Conservation (phyloP, 2,329 filamentous ascomycete genomes). For the Samsoniella hepiali region DNA sequence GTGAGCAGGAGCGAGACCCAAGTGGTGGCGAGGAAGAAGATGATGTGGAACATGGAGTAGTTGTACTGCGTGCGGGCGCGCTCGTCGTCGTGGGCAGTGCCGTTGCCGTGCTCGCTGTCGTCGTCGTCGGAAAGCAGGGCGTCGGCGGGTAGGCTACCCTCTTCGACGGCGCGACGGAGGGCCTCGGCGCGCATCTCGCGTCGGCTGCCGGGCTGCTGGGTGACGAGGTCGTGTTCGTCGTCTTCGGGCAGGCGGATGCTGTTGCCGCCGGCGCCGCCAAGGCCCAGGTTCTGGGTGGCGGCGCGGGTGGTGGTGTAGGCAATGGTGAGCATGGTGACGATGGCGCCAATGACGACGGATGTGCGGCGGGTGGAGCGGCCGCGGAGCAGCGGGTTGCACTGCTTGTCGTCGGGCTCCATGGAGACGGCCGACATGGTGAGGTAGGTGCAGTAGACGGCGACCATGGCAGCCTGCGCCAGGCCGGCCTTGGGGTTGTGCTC, state of each 20-base stretch:
- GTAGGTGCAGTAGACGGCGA: constrained; percentile 97
- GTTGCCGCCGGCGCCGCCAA: constrained; percentile 58
- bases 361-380: constrained; percentile 86
- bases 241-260: constrained; percentile 61
- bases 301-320: constrained; percentile 97
- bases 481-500: constrained; percentile 91
- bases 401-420: constrained; percentile 92
- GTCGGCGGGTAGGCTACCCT: constrained; percentile 86
- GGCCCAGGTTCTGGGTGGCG: constrained; percentile 81
- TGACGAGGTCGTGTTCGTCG: constrained; percentile 85
- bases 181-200: constrained; percentile 92
- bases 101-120: constrained; percentile 60
- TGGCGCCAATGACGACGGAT: constrained; percentile 85
- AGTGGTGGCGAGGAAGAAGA: constrained; percentile 92
- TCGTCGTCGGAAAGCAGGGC: constrained; percentile 75
- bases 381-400: constrained; percentile 87
- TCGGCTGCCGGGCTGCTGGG: constrained; percentile 73
- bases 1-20: constrained; percentile 90
- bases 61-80: constrained; percentile 88
- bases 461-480: constrained; percentile 95
- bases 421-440: constrained; percentile 97
- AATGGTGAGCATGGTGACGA: constrained; percentile 94
- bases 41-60: constrained; percentile 93
- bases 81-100: constrained; percentile 79
- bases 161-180: constrained; percentile 85